Evolutionary conservation across 257 asterid genomes (phyloP), one percentile per base, ranked within the genome.

Genomic region (Solanum appendiculatum): DNA sequence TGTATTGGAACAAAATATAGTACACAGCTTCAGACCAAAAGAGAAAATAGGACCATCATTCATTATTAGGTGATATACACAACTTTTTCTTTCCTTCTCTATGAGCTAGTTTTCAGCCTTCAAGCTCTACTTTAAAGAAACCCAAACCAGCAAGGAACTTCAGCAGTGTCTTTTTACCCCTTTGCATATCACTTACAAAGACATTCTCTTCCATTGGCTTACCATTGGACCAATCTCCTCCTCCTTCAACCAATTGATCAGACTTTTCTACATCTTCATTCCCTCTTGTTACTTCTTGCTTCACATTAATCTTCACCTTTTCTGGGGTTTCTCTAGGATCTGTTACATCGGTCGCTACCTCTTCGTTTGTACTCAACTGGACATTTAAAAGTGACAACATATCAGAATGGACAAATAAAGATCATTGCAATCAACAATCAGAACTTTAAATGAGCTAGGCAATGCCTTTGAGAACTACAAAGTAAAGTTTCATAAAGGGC

Each of bases 161-260:
- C 88, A 87, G 89, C 51, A 96, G 87, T 5, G 93, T 89, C 89
- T 90, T 90, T 90, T 90, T 90, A 74, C 98, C 94, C 98, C 99
- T 92, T 60, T 89, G 90, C 75, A 91, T 23, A 70, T 92, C 92
- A 16, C 70, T 86, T 72, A 87, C 86, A 87, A 89, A 31, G n/a
- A 92, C 86, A 70, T 39, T 39, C 23, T 82, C 75, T 21, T 87
- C 75, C 77, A 31, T 20, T 18, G 46, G 39, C 85, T 80, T 86
- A 44, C 77, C 56, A 7, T 36, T 44, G 7, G 75, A 23, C 16
- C 46, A 88, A 25, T 84, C 78, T 58, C 54, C 89, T 34, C 84
- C 63, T 81, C 64, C 87, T 87, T 69, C 90, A 37, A 58, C 86
- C 37, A 40, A 8, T 16, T n/a, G n/a, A n/a, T 82, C 85, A 60